Evolutionary conservation across 441 rosid genomes (phyloP), one percentile per base, ranked within the genome.

Genomic region (Arabidopsis hybrid): DNA sequence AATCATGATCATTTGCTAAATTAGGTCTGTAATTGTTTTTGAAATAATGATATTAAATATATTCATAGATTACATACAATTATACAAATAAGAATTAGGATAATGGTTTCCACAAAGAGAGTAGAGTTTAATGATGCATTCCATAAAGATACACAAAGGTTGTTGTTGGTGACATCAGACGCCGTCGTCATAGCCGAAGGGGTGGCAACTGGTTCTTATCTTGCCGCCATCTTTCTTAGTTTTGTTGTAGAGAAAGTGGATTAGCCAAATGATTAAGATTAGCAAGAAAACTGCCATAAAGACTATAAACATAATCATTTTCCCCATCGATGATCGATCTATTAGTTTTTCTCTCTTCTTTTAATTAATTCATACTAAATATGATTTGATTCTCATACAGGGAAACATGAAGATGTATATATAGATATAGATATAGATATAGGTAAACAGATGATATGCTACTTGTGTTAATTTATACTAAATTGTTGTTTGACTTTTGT

Each of bases 221-320:
- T 43, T 62, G 51, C 63, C 63, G 8, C 67, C 67, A 43, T 43
- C 67, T 26, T 61, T 13, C 50, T 42, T 61, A 4, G 67, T 26
- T 45, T 43, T 61, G 52, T 26, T 26, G 35, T 61, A 43, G 18
- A 61, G 34, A 42, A 21, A 26, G 67, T 62, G 67, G 32, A 46
- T 47, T 11, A 56, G 8, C 72, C 64, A 68, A 14, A 31, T 42
- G 50, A 43, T 67, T 2, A 40, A 40, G 31, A 67, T 67, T 11
- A 68, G 52, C 17, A 55, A 39, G 52, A 29, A 17, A 61, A 61
- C 2, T 18, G 67, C 50, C 11, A 29, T 43, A 31, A 16, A 65
- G 1, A 6, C 32, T 46, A 49, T 29, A n/a, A 70, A 9, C 14
- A 65, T 46, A 13, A 53, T 29, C n/a, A n/a, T 13, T 62, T 45